A percentile compares a stretch with the other conserved stretches of the same genome.
Evolutionary conservation across 495 filamentous ascomycete genomes (phyloP).

Genomic region (Aspergillus ellipticus): DNA sequence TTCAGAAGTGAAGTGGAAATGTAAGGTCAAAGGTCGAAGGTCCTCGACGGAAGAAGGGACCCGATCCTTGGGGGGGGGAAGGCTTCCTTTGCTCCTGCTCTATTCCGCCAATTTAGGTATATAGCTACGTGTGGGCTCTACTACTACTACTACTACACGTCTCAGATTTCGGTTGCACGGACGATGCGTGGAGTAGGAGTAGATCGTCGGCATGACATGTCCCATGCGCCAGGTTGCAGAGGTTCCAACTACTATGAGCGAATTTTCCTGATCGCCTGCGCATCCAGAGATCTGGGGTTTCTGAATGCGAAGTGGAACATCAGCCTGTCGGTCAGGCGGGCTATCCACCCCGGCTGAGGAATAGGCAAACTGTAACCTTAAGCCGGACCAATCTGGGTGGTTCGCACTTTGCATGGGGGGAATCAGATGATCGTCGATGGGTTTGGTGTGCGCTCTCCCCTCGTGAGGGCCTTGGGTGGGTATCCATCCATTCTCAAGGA

Average conservation of each 20-base stretch:
- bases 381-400: background rate
- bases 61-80: background rate
- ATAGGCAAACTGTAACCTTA: background rate
- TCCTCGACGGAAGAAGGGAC: background rate
- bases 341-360: background rate
- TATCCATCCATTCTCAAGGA: background rate
- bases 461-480: background rate
- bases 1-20: background rate
- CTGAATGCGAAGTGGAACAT: background rate
- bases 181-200: background rate
- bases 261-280: background rate
- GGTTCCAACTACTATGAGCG: background rate
- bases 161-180: background rate
- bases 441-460: background rate
- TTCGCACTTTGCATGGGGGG: background rate
- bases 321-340: background rate
- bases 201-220: background rate
- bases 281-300: background rate
- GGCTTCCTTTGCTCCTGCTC: background rate
- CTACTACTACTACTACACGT: background rate
- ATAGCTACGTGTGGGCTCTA: background rate
- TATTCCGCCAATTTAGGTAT: background rate
- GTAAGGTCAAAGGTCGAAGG: background rate
- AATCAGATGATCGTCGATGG: background rate
- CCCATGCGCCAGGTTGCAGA: background rate